These are phyloP conservation scores for Geotrichum histeridarum DNA, from an alignment of 1,139 yeast genomes.

Conservation along the genomic window DNA sequence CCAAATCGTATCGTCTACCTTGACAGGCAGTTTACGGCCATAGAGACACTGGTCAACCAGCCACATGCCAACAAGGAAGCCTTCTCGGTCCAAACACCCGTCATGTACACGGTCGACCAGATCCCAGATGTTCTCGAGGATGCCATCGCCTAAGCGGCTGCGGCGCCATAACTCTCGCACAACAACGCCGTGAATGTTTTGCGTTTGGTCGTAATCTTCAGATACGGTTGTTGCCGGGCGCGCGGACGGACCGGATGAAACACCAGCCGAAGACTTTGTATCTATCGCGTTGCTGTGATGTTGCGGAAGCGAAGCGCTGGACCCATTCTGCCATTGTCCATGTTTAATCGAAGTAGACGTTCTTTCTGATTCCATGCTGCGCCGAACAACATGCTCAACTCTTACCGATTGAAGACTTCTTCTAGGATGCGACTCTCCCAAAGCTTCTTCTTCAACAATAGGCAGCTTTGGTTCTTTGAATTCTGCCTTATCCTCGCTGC, in stretches of 20 bases:
- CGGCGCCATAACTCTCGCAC: constrained; percentile 78
- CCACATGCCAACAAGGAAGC: constrained; percentile 94
- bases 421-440: too few species aligned
- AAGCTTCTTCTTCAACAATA: too few species aligned
- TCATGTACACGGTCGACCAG: constrained; percentile 72
- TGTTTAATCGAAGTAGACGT: too few species aligned
- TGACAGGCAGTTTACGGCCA: constrained; percentile 79
- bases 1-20: constrained; percentile 41
- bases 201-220: constrained; percentile 38
- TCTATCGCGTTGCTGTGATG: not conserved
- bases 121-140: constrained; percentile 66
- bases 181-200: constrained; percentile 58
- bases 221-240: not conserved
- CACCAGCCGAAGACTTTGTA: not conserved
- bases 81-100: constrained; percentile 72
- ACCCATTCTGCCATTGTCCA: too few species aligned
- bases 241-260: constrained; percentile 35
- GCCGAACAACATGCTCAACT: too few species aligned
- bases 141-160: constrained; percentile 61
- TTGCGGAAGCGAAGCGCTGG: too few species aligned
- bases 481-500: too few species aligned
- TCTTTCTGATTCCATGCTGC: too few species aligned
- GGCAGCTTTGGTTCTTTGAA: too few species aligned
- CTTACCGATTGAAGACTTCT: too few species aligned
- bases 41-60: constrained; percentile 90